Evolutionary conservation across 2,329 filamentous ascomycete species (phyloP), one percentile per base, ranked within the genome.

Genomic region (Metarhizium brunneum): DNA sequence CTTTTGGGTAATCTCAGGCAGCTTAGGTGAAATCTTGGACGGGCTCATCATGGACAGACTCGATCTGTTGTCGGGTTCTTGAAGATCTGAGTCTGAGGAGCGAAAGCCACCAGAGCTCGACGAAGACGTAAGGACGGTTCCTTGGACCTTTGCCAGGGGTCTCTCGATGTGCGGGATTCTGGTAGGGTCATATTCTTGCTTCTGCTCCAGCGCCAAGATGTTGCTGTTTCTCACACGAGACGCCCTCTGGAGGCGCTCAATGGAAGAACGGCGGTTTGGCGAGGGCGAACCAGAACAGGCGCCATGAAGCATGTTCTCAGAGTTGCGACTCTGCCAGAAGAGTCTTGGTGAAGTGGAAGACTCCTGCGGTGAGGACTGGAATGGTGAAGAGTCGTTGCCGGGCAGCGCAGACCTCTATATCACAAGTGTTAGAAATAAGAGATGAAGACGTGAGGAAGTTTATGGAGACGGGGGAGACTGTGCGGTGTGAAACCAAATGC

Each of bases 171-270:
- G 79, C 49, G 88, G 87, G 54, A 91, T 73, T 61, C 84, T 83
- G 55, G 86, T 81, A 32, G 92, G 90, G 70, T 96, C 90, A 76
- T 96, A 96, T 75, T 95, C 88, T 69, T 91, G 84, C 73, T 92
- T 92, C 68, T 91, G 87, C 73, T 96, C 92, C 55, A 92, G 87
- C 47, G 90, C 91, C 69, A 96, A 90, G 79, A 97, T 96, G 74
- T 87, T 95, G 80, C 92, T 96, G 76, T 96, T 97, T 80, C 92
- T 96, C 65, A 99, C 94, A 58, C 94, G 88, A 55, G 92, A 96
- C 36, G 91, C 92, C 69, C 87, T 90, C 75, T 96, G 95, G 57
- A 99, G 80, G 66, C 92, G 92, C 79, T 99, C 94, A 62, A 99
- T 92, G 18, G 92, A 97, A 49, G 90, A 89, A 67, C 92, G 86